phyloP scores from a whole-genome alignment of 2,329 filamentous ascomycete genomes.

The Leptographium galeiforme region DNA sequence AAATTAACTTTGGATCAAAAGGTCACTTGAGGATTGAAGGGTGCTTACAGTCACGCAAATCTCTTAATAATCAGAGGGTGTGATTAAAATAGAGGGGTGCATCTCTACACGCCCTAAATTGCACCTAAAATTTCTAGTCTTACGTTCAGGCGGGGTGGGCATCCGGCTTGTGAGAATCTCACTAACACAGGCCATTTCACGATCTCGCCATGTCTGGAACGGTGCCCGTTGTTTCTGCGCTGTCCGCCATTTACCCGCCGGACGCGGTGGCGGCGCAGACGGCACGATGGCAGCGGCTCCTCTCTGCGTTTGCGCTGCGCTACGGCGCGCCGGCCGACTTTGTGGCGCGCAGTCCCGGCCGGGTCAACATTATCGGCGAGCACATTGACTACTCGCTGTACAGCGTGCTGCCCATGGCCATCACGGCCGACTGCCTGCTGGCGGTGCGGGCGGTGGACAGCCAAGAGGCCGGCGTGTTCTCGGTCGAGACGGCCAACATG shows the following conservation, averaged over 20 bases:
- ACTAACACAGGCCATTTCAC: no score
- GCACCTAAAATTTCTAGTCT: no score
- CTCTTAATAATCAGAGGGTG: no score
- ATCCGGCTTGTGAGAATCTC: no score
- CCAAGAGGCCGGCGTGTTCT: constrained; percentile 37
- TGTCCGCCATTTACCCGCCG: constrained; percentile 72
- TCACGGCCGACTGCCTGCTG: constrained; percentile 80
- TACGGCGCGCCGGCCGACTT: constrained; percentile 66
- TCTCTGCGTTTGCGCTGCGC: constrained; percentile 53
- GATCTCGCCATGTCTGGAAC: constrained; percentile 31
- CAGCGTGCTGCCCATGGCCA: constrained; percentile 88
- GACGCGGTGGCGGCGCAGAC: constrained; percentile 55
- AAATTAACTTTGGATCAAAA: no score
- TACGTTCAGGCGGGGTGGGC: no score
- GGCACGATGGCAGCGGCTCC: constrained; percentile 61
- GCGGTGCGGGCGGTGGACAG: constrained; percentile 52
- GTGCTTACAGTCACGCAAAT: no score
- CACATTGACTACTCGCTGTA: constrained; percentile 99
- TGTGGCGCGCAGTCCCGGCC: constrained; percentile 77
- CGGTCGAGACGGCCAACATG: constrained; percentile 69
- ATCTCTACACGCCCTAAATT: no score
- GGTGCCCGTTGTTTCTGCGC: constrained; percentile 62
- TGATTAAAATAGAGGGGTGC: no score
- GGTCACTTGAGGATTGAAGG: no score
- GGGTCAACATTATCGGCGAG: constrained; percentile 97